Base-by-base conservation (phyloP, 805 yeast genomes). In the Spathaspora sp. region DNA sequence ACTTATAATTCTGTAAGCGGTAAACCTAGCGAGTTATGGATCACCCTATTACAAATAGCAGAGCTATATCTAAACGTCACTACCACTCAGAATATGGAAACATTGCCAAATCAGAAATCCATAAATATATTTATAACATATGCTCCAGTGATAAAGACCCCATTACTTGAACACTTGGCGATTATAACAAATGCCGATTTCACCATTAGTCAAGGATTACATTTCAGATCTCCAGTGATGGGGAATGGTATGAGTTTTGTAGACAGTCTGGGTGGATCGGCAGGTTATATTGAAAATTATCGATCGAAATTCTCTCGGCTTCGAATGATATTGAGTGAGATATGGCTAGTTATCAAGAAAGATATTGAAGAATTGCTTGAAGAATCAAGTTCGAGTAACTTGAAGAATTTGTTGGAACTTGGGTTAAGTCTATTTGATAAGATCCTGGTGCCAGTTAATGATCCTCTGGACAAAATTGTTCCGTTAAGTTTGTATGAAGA, bases 191-290 rank as follows among this genome's bases (percentile, higher is more conserved):
- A 84, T 55, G 85, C 87, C 59, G 92, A 87, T 63, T 85, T 83
- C 62, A 84, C 91, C 2, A 65, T 88, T 5, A 80, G 87, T n/a
- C 85, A 86, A 57, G 86, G 89, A 0, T 63, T 87, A 42, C 93
- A 87, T 61, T 85, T 85, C 68, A 71, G 85, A 51, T 85, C 85
- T 63, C 85, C 87, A 1, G 79, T 87, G 1, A 79, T 86, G 56
- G 86, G 83, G 62, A 86, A 85, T 63, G 90, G 85, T 55, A 72
- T 82, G 62, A 79, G 87, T 23, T 84, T 52, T 78, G 86, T 65
- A 77, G 89, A 50, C 74, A 79, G 58, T 73, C 61, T 65, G 67
- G 69, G 68, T 3, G 69, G 68, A 5, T 57, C 64, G 8, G 64
- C 68, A 2, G 69, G 69, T 18, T 64, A 65, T 42, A 63, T 83